Evolutionary conservation across 495 filamentous ascomycete genomes (phyloP).

Genomic region (Xylaria telfairii): DNA sequence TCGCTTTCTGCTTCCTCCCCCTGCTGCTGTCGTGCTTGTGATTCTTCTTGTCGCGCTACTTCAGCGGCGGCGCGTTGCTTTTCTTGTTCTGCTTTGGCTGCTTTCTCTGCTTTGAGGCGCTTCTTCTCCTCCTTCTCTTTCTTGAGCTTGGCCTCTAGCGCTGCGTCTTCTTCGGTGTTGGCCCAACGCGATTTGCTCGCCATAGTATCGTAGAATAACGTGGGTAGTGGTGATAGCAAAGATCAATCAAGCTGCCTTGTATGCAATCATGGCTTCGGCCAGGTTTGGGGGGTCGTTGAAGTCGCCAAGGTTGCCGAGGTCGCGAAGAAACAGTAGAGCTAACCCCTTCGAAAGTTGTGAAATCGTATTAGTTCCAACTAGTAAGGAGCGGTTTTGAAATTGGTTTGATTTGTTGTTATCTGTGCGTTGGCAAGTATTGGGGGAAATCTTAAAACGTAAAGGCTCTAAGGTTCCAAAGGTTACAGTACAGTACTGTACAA

Average conservation of each 20-base stretch:
- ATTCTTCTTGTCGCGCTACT: slow-evolving; percentile 52
- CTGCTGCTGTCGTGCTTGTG: slow-evolving; percentile 40
- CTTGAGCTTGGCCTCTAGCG: slow-evolving; percentile 73
- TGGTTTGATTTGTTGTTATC: not conserved
- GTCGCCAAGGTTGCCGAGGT: not conserved
- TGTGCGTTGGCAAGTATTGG: not conserved
- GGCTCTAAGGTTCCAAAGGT: too few relatives aligned
- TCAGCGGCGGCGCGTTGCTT: slow-evolving; percentile 32
- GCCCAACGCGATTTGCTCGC: slow-evolving; percentile 85
- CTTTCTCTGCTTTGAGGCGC: slow-evolving; percentile 82
- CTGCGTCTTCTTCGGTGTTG: slow-evolving; percentile 76
- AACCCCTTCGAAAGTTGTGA: not conserved
- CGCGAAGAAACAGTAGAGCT: not conserved
- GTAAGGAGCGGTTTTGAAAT: not conserved
- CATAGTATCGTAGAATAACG: slow-evolving; percentile 52
- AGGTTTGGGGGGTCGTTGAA: not conserved
- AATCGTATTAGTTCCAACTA: not conserved
- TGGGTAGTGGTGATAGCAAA: not conserved
- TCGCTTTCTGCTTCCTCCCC: slow-evolving; percentile 40
- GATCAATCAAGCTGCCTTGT: not conserved
- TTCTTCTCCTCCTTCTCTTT: slow-evolving; percentile 90
- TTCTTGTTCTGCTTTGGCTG: slow-evolving; percentile 72
- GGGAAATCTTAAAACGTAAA: too few relatives aligned
- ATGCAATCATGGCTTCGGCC: not conserved
- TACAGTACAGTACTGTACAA: too few relatives aligned